A percentile compares a stretch with the other conserved stretches of the same genome.
phyloP scores from a whole-genome alignment of 495 filamentous ascomycete species.

The Durotheca rogersii region DNA sequence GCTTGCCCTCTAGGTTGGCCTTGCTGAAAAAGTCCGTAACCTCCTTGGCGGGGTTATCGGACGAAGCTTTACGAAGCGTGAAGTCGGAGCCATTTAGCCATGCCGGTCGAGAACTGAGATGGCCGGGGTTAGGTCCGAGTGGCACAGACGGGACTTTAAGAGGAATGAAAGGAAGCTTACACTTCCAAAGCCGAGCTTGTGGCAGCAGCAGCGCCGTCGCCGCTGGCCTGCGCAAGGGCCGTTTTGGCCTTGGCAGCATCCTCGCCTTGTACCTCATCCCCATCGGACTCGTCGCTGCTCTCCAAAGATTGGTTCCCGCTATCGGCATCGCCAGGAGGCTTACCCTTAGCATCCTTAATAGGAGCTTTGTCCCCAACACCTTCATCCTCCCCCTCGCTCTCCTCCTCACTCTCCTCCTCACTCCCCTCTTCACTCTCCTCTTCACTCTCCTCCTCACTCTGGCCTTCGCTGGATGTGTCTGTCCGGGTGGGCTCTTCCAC shows the following conservation, averaged over 20 bases:
- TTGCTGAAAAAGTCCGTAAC: constrained; percentile 41
- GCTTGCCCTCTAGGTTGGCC: constrained; percentile 49
- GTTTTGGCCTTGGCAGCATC: constrained; percentile 33
- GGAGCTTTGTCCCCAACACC: not conserved
- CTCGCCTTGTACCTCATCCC: constrained; percentile 11
- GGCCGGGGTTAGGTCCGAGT: constrained; percentile 1
- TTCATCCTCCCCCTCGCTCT: constrained; percentile 30
- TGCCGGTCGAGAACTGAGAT: constrained; percentile 21
- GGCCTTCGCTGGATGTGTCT: no score
- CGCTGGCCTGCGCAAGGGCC: constrained; percentile 32
- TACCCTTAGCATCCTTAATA: constrained; percentile 5
- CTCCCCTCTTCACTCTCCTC: constrained; percentile 11
- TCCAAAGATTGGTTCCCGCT: constrained; percentile 31
- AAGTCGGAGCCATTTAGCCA: constrained; percentile 35
- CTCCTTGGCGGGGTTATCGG: constrained; percentile 33
- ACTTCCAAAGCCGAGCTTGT: constrained; percentile 11
- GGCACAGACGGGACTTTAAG: no score
- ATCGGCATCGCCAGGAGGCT: constrained; percentile 7
- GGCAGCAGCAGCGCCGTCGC: constrained; percentile 20
- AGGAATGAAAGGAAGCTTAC: constrained; percentile 11
- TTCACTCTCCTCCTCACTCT: constrained; percentile 7
- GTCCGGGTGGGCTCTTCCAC: no score
- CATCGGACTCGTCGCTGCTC: constrained; percentile 1
- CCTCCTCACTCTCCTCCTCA: constrained; percentile 21
- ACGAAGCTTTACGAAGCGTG: constrained; percentile 41